Evolutionary conservation across 2,329 filamentous ascomycete species (phyloP), one percentile per base, ranked within the genome.

Genomic region (Phyllosticta capitalensis): DNA sequence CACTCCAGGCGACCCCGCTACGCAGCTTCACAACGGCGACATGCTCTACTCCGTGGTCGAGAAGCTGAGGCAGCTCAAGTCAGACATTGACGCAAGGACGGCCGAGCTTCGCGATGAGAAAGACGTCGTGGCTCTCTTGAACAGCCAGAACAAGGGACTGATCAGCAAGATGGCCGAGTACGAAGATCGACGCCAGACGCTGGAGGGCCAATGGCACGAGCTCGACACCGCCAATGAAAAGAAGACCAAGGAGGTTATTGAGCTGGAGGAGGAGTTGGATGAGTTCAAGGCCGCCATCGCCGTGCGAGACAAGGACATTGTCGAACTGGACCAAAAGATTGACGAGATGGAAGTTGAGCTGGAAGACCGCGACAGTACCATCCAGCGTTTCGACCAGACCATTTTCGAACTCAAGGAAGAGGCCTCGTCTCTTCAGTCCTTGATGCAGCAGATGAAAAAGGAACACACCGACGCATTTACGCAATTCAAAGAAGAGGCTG

Each of bases 31-130:
- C 9, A 76, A 74, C 59, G 65, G 68, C 50, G 68, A 75, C 20
- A 64, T 79, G 10, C 64, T 79, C 1, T 67, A 67, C 26, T 72
- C 75, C 55, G 64, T 79, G 20, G 69, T 75, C 21, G 67, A 73
- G 21, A 69, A 73, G 21, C 66, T 79, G 33, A 67, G 67, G 22
- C 58, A 61, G 5, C 63, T 63, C 45, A 64, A 68, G 55, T 62
- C 53, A n/a, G 70, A 70, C 60, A 64, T 71, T 26, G 63, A 64
- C 2, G 67, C 71, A 60, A 73, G 71, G 67, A 64, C 67, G 1
- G 61, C 61, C 1, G 65, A 65, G n/a, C 63, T 69, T 10, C 70
- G 74, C 19, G 67, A 72, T 28, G 68, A 74, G 55, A 68, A 72
- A 0, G 68, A 71, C 52, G 60, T 60, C 22, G 64, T 74, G 22